These are phyloP conservation scores for Blastobotrys ciferrii DNA, from an alignment of 1,139 yeast species.

Conservation along the genomic window DNA sequence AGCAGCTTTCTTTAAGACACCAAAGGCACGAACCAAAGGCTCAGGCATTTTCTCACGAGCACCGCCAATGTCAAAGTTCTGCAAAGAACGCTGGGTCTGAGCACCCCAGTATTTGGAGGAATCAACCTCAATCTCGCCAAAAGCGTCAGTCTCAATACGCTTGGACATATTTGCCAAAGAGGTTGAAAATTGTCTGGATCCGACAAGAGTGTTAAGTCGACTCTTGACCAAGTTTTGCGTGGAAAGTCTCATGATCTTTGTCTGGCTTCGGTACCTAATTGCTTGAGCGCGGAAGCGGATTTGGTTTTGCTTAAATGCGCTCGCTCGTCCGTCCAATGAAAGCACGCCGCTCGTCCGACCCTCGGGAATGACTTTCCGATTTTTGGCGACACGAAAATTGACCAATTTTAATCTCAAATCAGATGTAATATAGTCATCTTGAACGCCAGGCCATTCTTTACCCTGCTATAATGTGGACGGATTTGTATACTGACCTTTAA, in stretches of 20 bases:
- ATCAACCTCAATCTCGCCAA: conserved; percentile 92
- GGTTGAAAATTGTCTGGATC: conserved; percentile 17
- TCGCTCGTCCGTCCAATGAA: background rate
- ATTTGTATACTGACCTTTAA: no score
- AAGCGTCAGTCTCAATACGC: conserved; percentile 91
- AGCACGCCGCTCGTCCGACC: conserved; percentile 2
- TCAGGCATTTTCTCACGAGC: conserved; percentile 85
- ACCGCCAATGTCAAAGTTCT: conserved; percentile 96
- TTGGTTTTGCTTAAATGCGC: background rate
- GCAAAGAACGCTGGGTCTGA: conserved; percentile 84
- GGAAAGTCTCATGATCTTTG: conserved; percentile 10
- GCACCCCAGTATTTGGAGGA: conserved; percentile 93
- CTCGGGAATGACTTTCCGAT: background rate
- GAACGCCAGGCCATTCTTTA: no score
- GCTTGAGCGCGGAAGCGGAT: background rate
- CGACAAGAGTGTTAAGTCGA: conserved; percentile 5
- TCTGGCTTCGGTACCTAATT: background rate
- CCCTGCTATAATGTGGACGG: no score
- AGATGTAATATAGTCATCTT: no score
- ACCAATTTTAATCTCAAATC: no score
- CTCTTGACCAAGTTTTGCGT: conserved; percentile 9
- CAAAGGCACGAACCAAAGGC: conserved; percentile 89
- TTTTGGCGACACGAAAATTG: background rate
- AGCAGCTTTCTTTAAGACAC: conserved; percentile 90
- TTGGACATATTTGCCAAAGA: conserved; percentile 29